Evolutionary conservation across 495 filamentous ascomycete genomes (phyloP), one percentile per base, ranked within the genome.

Genomic region (Neurospora sp.): DNA sequence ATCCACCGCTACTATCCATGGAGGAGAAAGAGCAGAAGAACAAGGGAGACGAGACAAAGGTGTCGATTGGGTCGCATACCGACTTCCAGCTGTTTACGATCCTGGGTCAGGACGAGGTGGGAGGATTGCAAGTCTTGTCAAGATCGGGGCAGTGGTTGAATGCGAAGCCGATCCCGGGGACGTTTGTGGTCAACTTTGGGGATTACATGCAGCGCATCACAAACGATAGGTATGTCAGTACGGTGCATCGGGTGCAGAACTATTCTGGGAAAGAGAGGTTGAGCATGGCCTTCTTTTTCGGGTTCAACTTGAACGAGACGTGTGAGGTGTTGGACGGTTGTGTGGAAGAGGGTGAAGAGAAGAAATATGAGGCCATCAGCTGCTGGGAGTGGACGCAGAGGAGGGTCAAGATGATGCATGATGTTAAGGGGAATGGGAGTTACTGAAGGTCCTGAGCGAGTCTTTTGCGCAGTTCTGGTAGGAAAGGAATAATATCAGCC

Each of bases 171-270:
- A 79, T 90, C n/a, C 77, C 84, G 23, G 88, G 87, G 7, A 87
- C 89, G 1, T 82, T 91, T 37, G 90, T 92, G 5, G 88, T 92
- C 41, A 92, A 92, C 78, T 88, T 92, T 72, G 90, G 86, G 0
- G 90, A 92, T 76, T 89, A 89, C 77, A 83, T 91, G 83, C 86
- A 89, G 83, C 80, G 88, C n/a, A 85, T 90, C 70, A 90, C 88
- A 6, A 92, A 92, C 73, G 88, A 88, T 39, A 76, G 78, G 72
- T 90, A 88, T 75, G 84, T 86, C 75, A 89, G 86, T 38, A 91
- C 88, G 3, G 84, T 91, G 70, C 89, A 91, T 76, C 80, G 88
- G n/a, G 89, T 88, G 9, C 85, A 81, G 79, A 90, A 87, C 66
- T 77, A 77, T 9, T 84, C 81, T 69, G 81, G 76, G 12, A 81